A percentile compares a stretch with the other conserved stretches of the same genome.
Evolutionary conservation across 352 stramenopile species (phyloP).

Genomic region (Phytophthora vignae): DNA sequence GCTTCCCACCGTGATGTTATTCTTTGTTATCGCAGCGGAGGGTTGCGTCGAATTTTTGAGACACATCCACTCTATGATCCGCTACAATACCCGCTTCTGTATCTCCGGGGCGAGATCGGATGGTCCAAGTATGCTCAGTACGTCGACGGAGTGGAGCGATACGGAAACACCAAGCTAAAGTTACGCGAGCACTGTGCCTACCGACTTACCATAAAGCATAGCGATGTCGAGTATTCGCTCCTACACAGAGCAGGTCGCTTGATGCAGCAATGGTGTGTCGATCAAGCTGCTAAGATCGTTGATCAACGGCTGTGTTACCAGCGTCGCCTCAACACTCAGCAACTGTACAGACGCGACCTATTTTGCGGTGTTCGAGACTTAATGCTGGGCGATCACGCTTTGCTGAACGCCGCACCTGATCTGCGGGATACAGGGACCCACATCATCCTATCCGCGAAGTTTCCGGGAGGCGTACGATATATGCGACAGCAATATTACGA

Average conservation of each 20-base stretch:
- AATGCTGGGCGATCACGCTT: constrained; percentile 1
- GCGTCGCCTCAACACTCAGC: neutral
- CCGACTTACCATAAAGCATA: constrained; percentile 1
- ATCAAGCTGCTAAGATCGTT: constrained; percentile 4
- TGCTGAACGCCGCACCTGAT: neutral
- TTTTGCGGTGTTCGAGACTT: neutral
- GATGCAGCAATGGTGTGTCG: no score
- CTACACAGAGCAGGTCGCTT: neutral
- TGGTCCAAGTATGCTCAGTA: neutral
- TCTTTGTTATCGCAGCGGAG: neutral
- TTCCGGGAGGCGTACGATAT: neutral
- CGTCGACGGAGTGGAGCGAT: neutral
- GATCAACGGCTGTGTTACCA: neutral
- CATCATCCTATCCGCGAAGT: constrained; percentile 4
- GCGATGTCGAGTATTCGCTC: constrained; percentile 1
- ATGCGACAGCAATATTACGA: constrained; percentile 46
- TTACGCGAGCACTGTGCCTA: constrained; percentile 1
- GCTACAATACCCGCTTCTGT: neutral
- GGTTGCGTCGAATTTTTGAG: neutral
- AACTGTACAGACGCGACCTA: neutral
- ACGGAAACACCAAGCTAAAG: neutral
- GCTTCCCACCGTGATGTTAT: constrained; percentile 1
- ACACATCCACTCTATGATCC: constrained; percentile 5
- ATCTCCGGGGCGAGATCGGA: neutral
- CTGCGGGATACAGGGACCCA: neutral